Percentiles rank a stretch among this genome's conserved stretches.
Evolutionary conservation across 1,139 yeast genomes (phyloP).

Genomic region (Geotrichum klebahnii): DNA sequence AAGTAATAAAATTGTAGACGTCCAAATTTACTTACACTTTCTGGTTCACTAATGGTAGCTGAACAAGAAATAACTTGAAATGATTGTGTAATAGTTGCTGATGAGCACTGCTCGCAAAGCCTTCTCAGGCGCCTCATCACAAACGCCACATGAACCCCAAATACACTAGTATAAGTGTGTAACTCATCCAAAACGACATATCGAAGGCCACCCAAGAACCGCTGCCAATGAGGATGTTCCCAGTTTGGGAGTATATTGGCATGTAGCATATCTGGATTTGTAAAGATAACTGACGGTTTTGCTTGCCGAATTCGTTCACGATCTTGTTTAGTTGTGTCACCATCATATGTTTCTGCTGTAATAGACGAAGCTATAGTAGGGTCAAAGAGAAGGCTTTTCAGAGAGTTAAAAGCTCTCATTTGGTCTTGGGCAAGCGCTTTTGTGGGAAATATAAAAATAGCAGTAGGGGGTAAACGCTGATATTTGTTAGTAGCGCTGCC

Average conservation of each 20-base stretch:
- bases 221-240: constrained; percentile 54
- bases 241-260: constrained; percentile 66
- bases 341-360: constrained; percentile 79
- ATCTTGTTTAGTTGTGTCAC: constrained; percentile 67
- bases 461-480: constrained; percentile 55
- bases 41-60: constrained; percentile 79
- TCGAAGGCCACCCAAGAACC: constrained; percentile 58
- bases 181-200: constrained; percentile 82
- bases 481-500: neutral
- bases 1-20: neutral
- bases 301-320: constrained; percentile 53
- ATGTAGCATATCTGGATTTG: constrained; percentile 94
- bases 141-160: constrained; percentile 87
- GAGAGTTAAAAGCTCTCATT: constrained; percentile 63
- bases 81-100: constrained; percentile 47
- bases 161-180: constrained; percentile 83
- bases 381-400: constrained; percentile 42
- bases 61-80: constrained; percentile 81
- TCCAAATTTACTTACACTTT: neutral
- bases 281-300: constrained; percentile 70
- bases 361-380: constrained; percentile 34
- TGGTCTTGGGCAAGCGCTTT: constrained; percentile 98
- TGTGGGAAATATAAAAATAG: constrained; percentile 89
- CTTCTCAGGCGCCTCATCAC: constrained; percentile 75
- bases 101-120: constrained; percentile 53